These are phyloP conservation scores for Fusarium chaquense DNA, from an alignment of 2,329 filamentous ascomycete species.

Conservation along the genomic window DNA sequence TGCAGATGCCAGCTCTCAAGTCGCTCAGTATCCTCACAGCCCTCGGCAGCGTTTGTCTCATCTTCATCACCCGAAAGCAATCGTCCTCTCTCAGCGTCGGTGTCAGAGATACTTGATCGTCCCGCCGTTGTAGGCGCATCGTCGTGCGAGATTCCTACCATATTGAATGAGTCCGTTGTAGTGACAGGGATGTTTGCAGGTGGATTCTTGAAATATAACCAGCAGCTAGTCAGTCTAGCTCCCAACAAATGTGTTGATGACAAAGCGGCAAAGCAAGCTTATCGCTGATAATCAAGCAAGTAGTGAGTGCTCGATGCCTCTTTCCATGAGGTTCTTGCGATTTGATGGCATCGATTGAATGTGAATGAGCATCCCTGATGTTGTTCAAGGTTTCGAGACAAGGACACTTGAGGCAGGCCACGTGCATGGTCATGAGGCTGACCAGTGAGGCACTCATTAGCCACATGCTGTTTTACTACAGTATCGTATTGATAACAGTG, in stretches of 20 bases:
- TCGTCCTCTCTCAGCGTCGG: constrained; percentile 27
- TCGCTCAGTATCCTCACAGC: constrained; percentile 29
- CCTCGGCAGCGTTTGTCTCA: constrained; percentile 11
- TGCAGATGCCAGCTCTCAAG: constrained; percentile 38
- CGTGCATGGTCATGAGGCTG: constrained; percentile 32
- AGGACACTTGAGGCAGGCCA: constrained; percentile 31
- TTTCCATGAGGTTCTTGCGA: constrained; percentile 2
- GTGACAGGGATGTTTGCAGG: constrained; percentile 25
- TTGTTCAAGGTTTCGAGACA: constrained; percentile 22
- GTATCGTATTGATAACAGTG: background rate
- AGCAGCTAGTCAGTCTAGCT: constrained; percentile 5
- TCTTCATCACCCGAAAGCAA: constrained; percentile 28
- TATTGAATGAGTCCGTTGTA: constrained; percentile 28
- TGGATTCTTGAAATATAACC: constrained; percentile 12
- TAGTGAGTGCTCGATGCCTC: background rate
- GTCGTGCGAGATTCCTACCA: constrained; percentile 33
- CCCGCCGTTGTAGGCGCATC: constrained; percentile 27
- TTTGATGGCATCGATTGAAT: background rate
- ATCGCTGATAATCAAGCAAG: background rate
- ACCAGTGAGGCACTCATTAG: constrained; percentile 23
- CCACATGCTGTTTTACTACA: constrained; percentile 4
- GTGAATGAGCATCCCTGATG: constrained; percentile 32
- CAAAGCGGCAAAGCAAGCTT: background rate
- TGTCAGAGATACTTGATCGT: constrained; percentile 25
- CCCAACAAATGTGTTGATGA: background rate